phyloP scores from a whole-genome alignment of 2,329 filamentous ascomycete species.

The Thermomyces lanuginosus region DNA sequence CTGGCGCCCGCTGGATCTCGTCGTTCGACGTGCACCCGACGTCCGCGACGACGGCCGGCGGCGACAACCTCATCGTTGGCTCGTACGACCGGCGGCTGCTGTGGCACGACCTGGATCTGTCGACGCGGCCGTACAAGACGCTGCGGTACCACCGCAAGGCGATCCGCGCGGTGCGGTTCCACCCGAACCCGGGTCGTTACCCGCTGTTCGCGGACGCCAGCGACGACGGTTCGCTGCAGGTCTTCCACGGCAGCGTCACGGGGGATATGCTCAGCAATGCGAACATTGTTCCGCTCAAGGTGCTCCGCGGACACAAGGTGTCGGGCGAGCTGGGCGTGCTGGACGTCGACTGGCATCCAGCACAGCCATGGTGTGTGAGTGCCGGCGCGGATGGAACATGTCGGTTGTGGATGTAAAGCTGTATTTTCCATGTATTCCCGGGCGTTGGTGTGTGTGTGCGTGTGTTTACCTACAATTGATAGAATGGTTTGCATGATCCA shows the following conservation, averaged over 20 bases:
- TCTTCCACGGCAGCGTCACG: conserved; percentile 93
- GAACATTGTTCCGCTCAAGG: conserved; percentile 89
- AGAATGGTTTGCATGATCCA: neutral
- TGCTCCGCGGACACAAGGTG: conserved; percentile 76
- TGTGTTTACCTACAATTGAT: too few relatives aligned
- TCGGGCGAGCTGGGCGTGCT: conserved; percentile 75
- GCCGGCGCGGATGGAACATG: conserved; percentile 88
- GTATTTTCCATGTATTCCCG: too few relatives aligned
- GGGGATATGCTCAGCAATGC: conserved; percentile 92
- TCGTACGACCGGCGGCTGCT: conserved; percentile 86
- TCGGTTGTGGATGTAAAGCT: conserved; percentile 59
- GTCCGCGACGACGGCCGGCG: conserved; percentile 80
- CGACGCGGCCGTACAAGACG: conserved; percentile 82
- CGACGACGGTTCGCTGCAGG: conserved; percentile 85
- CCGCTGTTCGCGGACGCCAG: conserved; percentile 89
- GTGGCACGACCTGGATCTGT: conserved; percentile 94
- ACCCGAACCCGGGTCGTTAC: conserved; percentile 53
- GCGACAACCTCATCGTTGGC: conserved; percentile 85
- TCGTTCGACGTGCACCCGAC: conserved; percentile 78
- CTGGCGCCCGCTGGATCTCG: conserved; percentile 87
- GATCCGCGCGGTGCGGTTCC: conserved; percentile 76
- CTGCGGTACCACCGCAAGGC: conserved; percentile 88
- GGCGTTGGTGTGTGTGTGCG: too few relatives aligned
- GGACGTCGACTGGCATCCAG: conserved; percentile 91
- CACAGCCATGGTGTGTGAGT: conserved; percentile 84